Percentiles rank a stretch among this genome's conserved stretches.
Conservation (phyloP, 2,329 filamentous ascomycete species). For the Coniochaeta sp. region DNA sequence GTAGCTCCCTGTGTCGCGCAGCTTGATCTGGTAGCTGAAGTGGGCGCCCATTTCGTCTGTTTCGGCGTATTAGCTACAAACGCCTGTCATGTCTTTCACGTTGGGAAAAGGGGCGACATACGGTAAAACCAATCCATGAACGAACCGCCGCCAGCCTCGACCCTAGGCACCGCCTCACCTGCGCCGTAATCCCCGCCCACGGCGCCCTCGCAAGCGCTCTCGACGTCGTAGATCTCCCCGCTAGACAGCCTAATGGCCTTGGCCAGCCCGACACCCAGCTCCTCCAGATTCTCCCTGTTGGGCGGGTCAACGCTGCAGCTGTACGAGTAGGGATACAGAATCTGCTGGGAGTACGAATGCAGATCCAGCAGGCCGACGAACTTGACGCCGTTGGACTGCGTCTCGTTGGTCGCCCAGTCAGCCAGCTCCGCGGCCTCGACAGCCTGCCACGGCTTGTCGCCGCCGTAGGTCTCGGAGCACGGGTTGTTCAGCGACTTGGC, state of each 20-base stretch:
- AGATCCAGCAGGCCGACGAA: constrained; percentile 86
- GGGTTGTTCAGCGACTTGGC: constrained; percentile 68
- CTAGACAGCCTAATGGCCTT: constrained; percentile 81
- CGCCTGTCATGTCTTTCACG: too few species aligned
- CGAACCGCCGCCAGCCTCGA: constrained; percentile 74
- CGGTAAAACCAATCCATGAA: constrained; percentile 92
- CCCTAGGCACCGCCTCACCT: constrained; percentile 30
- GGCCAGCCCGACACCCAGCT: constrained; percentile 78
- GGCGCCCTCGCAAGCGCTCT: constrained; percentile 81
- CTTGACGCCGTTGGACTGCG: constrained; percentile 54
- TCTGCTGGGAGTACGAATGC: constrained; percentile 92
- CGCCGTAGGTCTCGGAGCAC: constrained; percentile 86
- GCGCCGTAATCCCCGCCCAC: constrained; percentile 30
- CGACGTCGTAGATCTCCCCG: constrained; percentile 68
- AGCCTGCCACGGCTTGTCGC: constrained; percentile 75
- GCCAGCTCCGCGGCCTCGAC: constrained; percentile 70
- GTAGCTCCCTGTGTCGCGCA: constrained; percentile 88
- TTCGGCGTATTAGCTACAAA: constrained; percentile 5
- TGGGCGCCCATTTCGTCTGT: constrained; percentile 65
- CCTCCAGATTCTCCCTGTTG: constrained; percentile 84
- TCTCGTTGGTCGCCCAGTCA: constrained; percentile 78
- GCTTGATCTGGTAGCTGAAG: constrained; percentile 89
- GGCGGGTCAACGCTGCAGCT: constrained; percentile 73
- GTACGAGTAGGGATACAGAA: constrained; percentile 87
- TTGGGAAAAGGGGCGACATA: constrained; percentile 8